Conservation (phyloP, 352 stramenopile species). For the Phytophthora capsici region DNA sequence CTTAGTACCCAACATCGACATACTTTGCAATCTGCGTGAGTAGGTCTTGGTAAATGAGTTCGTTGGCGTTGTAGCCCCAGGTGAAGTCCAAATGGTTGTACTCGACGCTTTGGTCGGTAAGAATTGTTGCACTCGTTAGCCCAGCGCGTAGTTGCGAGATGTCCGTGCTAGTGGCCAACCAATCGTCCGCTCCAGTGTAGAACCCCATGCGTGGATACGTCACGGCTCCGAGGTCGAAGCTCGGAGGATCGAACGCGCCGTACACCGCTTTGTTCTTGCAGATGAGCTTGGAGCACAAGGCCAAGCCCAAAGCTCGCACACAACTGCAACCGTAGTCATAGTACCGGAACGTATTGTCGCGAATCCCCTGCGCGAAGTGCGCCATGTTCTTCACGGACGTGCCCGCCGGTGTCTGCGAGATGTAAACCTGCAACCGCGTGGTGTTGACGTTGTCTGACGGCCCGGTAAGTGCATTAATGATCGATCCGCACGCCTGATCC, state of each 20-base stretch:
- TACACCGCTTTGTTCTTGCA: constrained; percentile 71
- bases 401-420: constrained; percentile 62
- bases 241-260: constrained; percentile 50
- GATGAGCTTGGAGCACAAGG: constrained; percentile 46
- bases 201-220: constrained; percentile 60
- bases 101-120: constrained; percentile 51
- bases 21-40: constrained; percentile 61
- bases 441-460: constrained; percentile 62
- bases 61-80: constrained; percentile 64
- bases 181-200: constrained; percentile 58
- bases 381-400: constrained; percentile 74
- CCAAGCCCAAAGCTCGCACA: constrained; percentile 38
- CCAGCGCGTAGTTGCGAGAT: constrained; percentile 50
- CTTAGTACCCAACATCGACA: constrained; percentile 57
- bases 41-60: constrained; percentile 63
- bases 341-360: constrained; percentile 60
- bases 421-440: constrained; percentile 66
- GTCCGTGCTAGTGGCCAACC: constrained; percentile 53
- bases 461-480: constrained; percentile 64
- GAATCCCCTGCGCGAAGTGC: constrained; percentile 68
- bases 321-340: constrained; percentile 72
- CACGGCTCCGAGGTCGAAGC: constrained; percentile 50
- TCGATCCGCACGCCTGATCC: constrained; percentile 49
- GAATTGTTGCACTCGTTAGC: constrained; percentile 53
- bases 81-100: constrained; percentile 81